phyloP scores from a whole-genome alignment of 2,329 filamentous ascomycete species.

The Fusarium papillatum region DNA sequence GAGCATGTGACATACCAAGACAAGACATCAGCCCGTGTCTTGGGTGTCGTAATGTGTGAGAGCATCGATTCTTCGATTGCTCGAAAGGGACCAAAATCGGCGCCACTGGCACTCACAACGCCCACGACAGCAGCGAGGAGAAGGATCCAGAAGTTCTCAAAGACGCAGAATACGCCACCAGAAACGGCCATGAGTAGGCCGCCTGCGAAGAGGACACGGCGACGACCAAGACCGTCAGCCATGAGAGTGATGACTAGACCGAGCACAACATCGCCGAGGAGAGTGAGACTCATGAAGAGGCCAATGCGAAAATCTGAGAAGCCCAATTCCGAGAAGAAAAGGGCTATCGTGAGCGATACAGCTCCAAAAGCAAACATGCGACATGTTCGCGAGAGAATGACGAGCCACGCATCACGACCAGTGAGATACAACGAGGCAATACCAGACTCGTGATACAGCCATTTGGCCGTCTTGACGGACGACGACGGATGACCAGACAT shows the following conservation, averaged over 20 bases:
- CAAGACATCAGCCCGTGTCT: slow-evolving; percentile 72
- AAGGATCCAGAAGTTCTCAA: slow-evolving; percentile 71
- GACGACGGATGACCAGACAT: slow-evolving; percentile 26
- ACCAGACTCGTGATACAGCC: slow-evolving; percentile 61
- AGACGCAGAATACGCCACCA: slow-evolving; percentile 66
- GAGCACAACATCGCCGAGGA: slow-evolving; percentile 72
- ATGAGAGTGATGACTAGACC: slow-evolving; percentile 69
- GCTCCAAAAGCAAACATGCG: slow-evolving; percentile 76
- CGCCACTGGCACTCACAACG: slow-evolving; percentile 72
- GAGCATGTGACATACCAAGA: slow-evolving; percentile 74
- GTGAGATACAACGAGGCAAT: slow-evolving; percentile 59
- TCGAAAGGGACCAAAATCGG: slow-evolving; percentile 77
- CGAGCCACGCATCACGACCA: slow-evolving; percentile 52
- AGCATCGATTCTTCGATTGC: slow-evolving; percentile 76
- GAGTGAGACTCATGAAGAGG: slow-evolving; percentile 74
- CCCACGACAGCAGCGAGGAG: slow-evolving; percentile 70
- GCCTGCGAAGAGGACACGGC: slow-evolving; percentile 65
- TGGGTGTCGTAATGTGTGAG: slow-evolving; percentile 69
- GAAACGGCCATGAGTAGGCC: slow-evolving; percentile 69
- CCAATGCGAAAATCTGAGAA: slow-evolving; percentile 72
- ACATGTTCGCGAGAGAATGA: slow-evolving; percentile 53
- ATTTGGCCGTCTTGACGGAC: slow-evolving; percentile 29
- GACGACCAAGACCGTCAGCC: slow-evolving; percentile 70
- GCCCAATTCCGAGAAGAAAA: slow-evolving; percentile 69
- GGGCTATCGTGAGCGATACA: slow-evolving; percentile 71